phyloP scores from a whole-genome alignment of 306 rosid genomes.

The Quercus ilex region DNA sequence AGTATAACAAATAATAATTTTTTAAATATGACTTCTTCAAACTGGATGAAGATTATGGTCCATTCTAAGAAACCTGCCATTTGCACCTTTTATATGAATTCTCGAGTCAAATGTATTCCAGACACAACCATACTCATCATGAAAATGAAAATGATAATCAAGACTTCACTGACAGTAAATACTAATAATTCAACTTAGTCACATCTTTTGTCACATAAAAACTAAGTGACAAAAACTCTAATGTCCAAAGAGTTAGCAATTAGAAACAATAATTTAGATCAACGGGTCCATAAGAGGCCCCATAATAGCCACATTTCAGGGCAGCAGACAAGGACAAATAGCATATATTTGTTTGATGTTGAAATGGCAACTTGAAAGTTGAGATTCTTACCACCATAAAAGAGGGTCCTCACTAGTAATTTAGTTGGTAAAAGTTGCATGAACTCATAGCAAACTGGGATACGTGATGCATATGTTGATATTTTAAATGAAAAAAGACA shows the following conservation, averaged over 20 bases:
- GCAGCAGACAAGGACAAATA: not conserved
- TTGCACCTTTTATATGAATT: not conserved
- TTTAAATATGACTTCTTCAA: not conserved
- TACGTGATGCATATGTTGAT: not conserved
- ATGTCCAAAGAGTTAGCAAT: not conserved
- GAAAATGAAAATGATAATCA: not conserved
- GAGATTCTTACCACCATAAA: conserved; percentile 13
- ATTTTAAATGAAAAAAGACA: conserved; percentile 6
- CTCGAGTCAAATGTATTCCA: not conserved
- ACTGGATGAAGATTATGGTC: not conserved
- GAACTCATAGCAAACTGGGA: not conserved
- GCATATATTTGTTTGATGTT: not conserved
- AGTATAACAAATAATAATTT: too few relatives aligned
- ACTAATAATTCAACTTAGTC: not conserved
- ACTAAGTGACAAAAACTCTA: not conserved
- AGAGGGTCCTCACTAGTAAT: conserved; percentile 2
- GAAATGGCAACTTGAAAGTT: not conserved
- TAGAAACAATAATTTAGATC: not conserved
- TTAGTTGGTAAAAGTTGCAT: conserved; percentile 7
- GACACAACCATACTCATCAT: not conserved
- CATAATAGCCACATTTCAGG: not conserved
- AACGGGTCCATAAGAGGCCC: conserved; percentile 14
- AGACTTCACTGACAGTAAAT: not conserved
- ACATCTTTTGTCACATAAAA: not conserved
- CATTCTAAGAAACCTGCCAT: not conserved